Conservation (phyloP, 2,329 filamentous ascomycete species). For the Apiospora pterosperma region DNA sequence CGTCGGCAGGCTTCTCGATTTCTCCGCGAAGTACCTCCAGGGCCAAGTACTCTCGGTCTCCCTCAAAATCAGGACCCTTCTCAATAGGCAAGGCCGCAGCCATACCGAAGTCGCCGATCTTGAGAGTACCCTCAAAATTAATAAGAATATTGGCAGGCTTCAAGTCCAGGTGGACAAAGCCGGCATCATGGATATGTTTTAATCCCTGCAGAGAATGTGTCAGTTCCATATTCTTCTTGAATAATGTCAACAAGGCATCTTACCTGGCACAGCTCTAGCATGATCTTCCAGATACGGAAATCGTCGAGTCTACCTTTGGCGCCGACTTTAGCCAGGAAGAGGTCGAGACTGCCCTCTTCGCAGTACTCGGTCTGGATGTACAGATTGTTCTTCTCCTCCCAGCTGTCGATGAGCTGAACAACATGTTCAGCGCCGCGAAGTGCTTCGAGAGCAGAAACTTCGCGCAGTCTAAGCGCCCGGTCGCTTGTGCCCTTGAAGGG, state of each 20-base stretch:
- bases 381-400: constrained; percentile 80
- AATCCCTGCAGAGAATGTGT: constrained; percentile 59
- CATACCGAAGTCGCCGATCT: constrained; percentile 84
- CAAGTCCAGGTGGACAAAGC: constrained; percentile 81
- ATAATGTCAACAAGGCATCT: constrained; percentile 30
- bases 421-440: constrained; percentile 81
- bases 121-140: constrained; percentile 75
- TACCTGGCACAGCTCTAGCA: constrained; percentile 82
- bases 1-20: constrained; percentile 86
- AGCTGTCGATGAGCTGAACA: constrained; percentile 77
- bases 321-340: constrained; percentile 80
- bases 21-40: constrained; percentile 85
- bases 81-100: constrained; percentile 76
- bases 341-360: constrained; percentile 86
- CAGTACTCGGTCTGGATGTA: constrained; percentile 99
- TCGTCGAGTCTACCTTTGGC: constrained; percentile 86
- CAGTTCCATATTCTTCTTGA: constrained; percentile 8
- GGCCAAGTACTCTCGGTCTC: constrained; percentile 93
- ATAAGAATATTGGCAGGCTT: constrained; percentile 85
- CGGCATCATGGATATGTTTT: constrained; percentile 83
- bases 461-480: constrained; percentile 77
- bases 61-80: constrained; percentile 79
- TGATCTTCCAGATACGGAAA: constrained; percentile 97
- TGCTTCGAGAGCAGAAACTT: constrained; percentile 76
- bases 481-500: constrained; percentile 76